Evolutionary conservation across 1,284 basidiomycete genomes (phyloP), one percentile per base, ranked within the genome.

Genomic region (Pyrrhoderma noxium): DNA sequence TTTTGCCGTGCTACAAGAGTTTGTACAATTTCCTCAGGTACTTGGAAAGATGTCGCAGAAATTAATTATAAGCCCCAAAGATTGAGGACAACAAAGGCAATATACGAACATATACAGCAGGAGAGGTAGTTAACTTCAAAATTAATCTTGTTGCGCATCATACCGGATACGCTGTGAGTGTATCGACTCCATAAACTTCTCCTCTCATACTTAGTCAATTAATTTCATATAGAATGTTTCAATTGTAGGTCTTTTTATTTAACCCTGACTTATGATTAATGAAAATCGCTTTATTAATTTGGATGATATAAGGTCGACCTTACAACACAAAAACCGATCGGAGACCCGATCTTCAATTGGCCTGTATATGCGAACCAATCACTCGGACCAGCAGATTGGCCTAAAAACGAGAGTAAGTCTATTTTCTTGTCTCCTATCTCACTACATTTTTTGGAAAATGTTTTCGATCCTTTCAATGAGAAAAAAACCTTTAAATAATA

Each of bases 1-100:
- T 67, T 70, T 59, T 69, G 68, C 55, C 58, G 63, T 49, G 67
- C 67, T 18, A 58, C 60, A 45, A 62, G 66, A 57, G 66, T 67
- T 37, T 16, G 57, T 46, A 45, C n/a, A n/a, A n/a, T n/a, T n/a
- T 47, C 2, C 18, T 39, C 14, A n/a, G 9, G 5, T 35, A 34
- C 23, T 41, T 13, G 25, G 38, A n/a, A 1, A 34, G 16, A 18
- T 16, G 18, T 11, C 36, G n/a, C 44, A 4, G 16, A 9, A 41
- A 34, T 25, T 23, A 43, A n/a, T 21, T 2, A 47, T 16, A n/a
- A 36, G 13, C 14, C 21, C 14, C 11, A 14, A 42, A 69, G 68
- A 60, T 61, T 23, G 61, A 59, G 19, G 68, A 69, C 47, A 69
- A 69, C 52, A 55, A 44, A 16, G 58, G 52, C 53, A 67, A 65